Base-by-base conservation (phyloP, 2,329 filamentous ascomycete genomes). In the Epichloe brachyelytri region DNA sequence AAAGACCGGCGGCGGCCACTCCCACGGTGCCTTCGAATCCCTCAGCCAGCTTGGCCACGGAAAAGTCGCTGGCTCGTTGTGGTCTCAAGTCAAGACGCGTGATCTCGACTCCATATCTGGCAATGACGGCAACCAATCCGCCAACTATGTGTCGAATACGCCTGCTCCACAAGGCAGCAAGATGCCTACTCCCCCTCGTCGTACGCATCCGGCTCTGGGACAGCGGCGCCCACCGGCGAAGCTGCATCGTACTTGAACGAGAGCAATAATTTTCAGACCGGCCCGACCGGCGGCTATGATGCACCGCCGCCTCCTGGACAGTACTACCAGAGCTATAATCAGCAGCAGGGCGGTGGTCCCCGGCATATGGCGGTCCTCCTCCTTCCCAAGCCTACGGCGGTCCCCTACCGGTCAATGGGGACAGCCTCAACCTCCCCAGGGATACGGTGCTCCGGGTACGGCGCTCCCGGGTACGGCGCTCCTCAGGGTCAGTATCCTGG, bases 41-140 rank as follows among this genome's bases (percentile, higher is more conserved):
- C 59, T 69, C n/a, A 64, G 67, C 43, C 65, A 71, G 48, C 61
- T 68, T 15, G 76, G 77, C 11, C 76, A 79, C 57, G 78, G 79
- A 22, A 79, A 78, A 58, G 77, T 79, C 2, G 68, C 74, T 0
- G 79, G 76, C 4, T 78, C 76, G 0, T 69, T 84, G 4, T 83
- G 80, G 78, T 72, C 72, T 10, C 77, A 83, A 59, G 77, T 83
- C 50, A 74, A 76, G 56, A 76, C 73, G 3, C 72, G 79, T 52
- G 79, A 83, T 55, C 63, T 82, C 12, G 68, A 71, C 48, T 75
- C 76, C 12, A 75, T 80, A 72, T 71, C 71, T 40, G 76, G 74
- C 2, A 66, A 67, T 4, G 72, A 77, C 52, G 67, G 67, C 19
- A 65, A 69, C 39, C 59, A 68, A 49, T 54, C 61, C 38, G 46